Evolutionary conservation across 495 filamentous ascomycete genomes (phyloP).

Genomic region (Penicillium macrosclerotiorum): DNA sequence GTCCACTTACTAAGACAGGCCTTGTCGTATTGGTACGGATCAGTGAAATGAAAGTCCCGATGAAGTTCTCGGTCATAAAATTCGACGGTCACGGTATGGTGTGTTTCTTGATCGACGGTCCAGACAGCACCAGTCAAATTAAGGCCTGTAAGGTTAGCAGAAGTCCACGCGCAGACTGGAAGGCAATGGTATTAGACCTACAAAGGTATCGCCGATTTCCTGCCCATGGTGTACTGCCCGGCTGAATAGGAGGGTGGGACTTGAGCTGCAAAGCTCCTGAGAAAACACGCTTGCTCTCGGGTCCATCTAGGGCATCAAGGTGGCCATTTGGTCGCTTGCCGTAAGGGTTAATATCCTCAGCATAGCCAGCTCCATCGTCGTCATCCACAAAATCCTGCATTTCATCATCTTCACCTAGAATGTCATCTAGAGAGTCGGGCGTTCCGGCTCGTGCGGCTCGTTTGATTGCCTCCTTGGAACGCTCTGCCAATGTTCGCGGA

Average conservation of each 20-base stretch:
- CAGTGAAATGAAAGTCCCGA: conserved; percentile 92
- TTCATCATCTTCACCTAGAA: conserved; percentile 47
- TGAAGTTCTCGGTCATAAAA: conserved; percentile 93
- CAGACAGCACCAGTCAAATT: conserved; percentile 93
- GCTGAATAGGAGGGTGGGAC: conserved; percentile 81
- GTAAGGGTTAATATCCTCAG: conserved; percentile 58
- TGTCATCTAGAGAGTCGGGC: conserved; percentile 60
- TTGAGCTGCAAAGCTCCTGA: conserved; percentile 59
- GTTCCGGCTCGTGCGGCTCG: conserved; percentile 43
- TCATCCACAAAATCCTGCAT: conserved; percentile 87
- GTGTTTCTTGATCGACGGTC: conserved; percentile 93
- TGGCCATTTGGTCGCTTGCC: conserved; percentile 58
- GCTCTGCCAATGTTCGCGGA: conserved; percentile 53
- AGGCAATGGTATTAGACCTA: too few species aligned
- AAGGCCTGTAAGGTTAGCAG: conserved; percentile 49
- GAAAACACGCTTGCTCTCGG: conserved; percentile 61
- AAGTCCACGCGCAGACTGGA: too few species aligned
- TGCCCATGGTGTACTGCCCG: conserved; percentile 91
- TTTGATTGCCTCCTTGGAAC: conserved; percentile 49
- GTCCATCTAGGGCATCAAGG: conserved; percentile 45
- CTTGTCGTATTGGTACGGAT: conserved; percentile 92
- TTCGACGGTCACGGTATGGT: conserved; percentile 94
- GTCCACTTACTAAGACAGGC: conserved; percentile 70
- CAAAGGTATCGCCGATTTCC: conserved; percentile 92
- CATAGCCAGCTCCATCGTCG: conserved; percentile 92